These are phyloP conservation scores for Agrocybe chaxingu DNA, from an alignment of 768 basidiomycete species.

Conservation along the genomic window DNA sequence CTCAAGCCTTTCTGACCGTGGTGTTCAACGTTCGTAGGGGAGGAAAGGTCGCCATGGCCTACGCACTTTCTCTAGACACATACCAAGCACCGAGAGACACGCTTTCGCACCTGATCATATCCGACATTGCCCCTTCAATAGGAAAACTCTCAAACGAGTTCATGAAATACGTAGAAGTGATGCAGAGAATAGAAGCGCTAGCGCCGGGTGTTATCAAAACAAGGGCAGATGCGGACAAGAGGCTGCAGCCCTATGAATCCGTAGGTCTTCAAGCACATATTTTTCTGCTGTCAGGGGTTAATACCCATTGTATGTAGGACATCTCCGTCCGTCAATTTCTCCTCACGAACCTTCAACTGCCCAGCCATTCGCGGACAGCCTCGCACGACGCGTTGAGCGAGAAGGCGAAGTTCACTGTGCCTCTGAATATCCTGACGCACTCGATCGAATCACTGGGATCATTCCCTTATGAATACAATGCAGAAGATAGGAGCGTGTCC, in stretches of 20 bases:
- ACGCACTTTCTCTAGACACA: conserved; percentile 45
- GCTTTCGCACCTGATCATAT: conserved; percentile 62
- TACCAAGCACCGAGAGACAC: conserved; percentile 36
- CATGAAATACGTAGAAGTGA: conserved; percentile 59
- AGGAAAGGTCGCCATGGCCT: conserved; percentile 77
- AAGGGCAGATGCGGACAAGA: conserved; percentile 66
- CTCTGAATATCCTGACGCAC: conserved; percentile 60
- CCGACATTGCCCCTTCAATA: conserved; percentile 77
- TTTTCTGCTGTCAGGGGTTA: neutral
- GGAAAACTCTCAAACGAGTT: conserved; percentile 63
- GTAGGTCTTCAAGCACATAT: conserved; percentile 36
- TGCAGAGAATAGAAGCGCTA: conserved; percentile 68
- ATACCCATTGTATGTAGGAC: conserved; percentile 46
- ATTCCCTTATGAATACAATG: conserved; percentile 60
- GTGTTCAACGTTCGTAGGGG: conserved; percentile 51
- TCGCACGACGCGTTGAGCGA: conserved; percentile 25
- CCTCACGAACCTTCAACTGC: conserved; percentile 71
- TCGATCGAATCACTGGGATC: conserved; percentile 68
- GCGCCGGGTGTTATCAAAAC: conserved; percentile 42
- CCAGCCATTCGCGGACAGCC: conserved; percentile 20
- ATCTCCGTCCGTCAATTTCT: conserved; percentile 75
- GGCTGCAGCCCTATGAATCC: conserved; percentile 59
- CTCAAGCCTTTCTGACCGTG: neutral
- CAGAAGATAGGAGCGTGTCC: conserved; percentile 7
- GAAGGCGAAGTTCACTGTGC: conserved; percentile 63